phyloP scores from a whole-genome alignment of 1,284 basidiomycete genomes.

The Ceratobasidium sp. region DNA sequence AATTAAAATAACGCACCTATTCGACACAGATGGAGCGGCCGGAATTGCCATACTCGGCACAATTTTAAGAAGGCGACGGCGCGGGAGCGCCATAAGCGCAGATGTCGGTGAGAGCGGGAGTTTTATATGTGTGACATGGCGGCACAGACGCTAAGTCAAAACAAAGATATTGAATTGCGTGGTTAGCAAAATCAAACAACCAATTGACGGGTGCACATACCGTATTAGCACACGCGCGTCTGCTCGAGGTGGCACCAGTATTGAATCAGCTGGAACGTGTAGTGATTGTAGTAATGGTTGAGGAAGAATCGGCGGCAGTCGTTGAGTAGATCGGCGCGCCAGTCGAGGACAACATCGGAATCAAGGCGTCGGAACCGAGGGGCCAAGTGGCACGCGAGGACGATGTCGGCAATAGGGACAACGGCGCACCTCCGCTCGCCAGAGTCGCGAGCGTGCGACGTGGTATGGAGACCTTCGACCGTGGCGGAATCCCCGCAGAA shows the following conservation, averaged over 20 bases:
- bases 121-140: no score
- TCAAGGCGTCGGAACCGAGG: slow-evolving; percentile 7
- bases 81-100: no score
- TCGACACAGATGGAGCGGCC: no score
- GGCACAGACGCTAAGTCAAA: no score
- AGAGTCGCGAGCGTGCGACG: background rate
- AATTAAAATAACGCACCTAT: no score
- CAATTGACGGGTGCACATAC: no score
- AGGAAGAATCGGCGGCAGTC: background rate
- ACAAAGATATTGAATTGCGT: no score
- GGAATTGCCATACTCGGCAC: no score
- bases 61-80: no score
- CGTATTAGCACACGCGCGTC: no score
- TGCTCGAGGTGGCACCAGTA: slow-evolving; percentile 11
- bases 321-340: background rate
- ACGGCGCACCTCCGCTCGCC: background rate
- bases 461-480: background rate
- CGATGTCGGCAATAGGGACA: background rate
- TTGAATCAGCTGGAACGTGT: background rate
- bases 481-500: background rate
- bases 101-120: no score
- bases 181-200: no score
- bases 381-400: background rate
- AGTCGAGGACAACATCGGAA: background rate
- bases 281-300: slow-evolving; percentile 15